A percentile compares a stretch with the other conserved stretches of the same genome.
Evolutionary conservation across 2,329 filamentous ascomycete genomes (phyloP).

Genomic region (Zasmidium cellare): DNA sequence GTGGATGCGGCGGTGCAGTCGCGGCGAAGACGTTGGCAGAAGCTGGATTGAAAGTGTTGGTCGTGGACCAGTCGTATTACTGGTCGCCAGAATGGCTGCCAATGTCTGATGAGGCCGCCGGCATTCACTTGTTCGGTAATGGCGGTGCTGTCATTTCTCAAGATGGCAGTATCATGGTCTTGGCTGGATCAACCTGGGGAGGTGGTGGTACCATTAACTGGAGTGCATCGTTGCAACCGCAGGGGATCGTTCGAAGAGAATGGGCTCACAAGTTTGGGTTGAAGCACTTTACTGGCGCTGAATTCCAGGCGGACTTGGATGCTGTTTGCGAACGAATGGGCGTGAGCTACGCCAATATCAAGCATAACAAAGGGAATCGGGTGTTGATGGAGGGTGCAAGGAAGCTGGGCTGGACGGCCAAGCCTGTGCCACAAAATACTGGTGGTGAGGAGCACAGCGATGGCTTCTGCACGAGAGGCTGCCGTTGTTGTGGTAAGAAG

Average conservation of each 20-base stretch:
- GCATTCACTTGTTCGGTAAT: constrained; percentile 68
- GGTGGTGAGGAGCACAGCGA: constrained; percentile 73
- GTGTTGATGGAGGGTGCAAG: constrained; percentile 73
- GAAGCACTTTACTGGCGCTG: constrained; percentile 69
- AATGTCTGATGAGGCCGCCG: constrained; percentile 65
- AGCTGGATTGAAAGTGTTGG: constrained; percentile 71
- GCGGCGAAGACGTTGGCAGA: constrained; percentile 78
- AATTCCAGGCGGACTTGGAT: constrained; percentile 78
- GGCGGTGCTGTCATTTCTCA: constrained; percentile 59
- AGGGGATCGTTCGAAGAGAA: constrained; percentile 74
- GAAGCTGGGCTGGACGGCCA: constrained; percentile 71
- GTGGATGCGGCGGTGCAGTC: constrained; percentile 82
- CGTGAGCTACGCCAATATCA: constrained; percentile 63
- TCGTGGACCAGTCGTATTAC: constrained; percentile 81
- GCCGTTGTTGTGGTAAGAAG: constrained; percentile 69
- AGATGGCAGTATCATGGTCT: constrained; percentile 54
- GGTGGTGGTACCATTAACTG: constrained; percentile 82
- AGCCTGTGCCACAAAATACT: constrained; percentile 75
- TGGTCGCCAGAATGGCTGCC: constrained; percentile 72
- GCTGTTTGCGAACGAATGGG: constrained; percentile 79
- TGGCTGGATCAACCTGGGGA: constrained; percentile 75
- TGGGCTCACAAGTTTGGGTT: constrained; percentile 70
- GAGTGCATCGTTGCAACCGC: constrained; percentile 68
- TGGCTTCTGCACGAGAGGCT: constrained; percentile 61
- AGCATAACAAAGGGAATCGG: constrained; percentile 72